phyloP scores from a whole-genome alignment of 1,139 yeast species.

The Protomyces inouyei region DNA sequence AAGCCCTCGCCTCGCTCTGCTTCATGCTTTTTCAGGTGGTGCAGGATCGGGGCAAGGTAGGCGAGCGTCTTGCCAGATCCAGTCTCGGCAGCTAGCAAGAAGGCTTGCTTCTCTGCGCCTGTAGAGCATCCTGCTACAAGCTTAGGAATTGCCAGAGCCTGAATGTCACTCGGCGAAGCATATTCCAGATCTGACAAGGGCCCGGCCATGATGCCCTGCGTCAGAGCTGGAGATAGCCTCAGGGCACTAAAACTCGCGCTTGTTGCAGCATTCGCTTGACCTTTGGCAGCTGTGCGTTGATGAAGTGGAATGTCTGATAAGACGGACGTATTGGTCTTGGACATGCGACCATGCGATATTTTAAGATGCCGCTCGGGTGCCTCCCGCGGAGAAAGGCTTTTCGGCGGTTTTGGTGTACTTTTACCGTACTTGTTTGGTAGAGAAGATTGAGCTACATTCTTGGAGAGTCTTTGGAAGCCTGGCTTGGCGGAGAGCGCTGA shows the following conservation, averaged over 20 bases:
- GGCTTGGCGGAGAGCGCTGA: background rate
- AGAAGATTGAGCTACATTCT: background rate
- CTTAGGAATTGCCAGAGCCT: conserved; percentile 53
- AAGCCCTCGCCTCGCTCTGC: conserved; percentile 33
- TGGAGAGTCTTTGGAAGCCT: background rate
- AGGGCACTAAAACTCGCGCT: conserved; percentile 52
- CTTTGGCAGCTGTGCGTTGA: conserved; percentile 11
- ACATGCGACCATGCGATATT: conserved; percentile 14
- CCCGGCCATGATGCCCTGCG: conserved; percentile 59
- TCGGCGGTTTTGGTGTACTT: background rate
- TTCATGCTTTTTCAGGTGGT: conserved; percentile 49
- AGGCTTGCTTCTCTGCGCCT: conserved; percentile 45
- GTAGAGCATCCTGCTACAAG: conserved; percentile 40
- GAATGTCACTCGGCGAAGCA: conserved; percentile 59
- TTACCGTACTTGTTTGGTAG: background rate
- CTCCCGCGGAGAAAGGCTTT: background rate
- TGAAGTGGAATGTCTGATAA: conserved; percentile 5
- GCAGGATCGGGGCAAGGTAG: conserved; percentile 68
- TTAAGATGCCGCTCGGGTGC: background rate
- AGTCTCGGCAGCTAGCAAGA: conserved; percentile 88
- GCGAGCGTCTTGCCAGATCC: conserved; percentile 97
- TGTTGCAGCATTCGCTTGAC: conserved; percentile 3
- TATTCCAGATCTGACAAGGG: conserved; percentile 40
- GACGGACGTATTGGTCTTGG: conserved; percentile 19
- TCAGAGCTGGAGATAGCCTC: conserved; percentile 60